Base-by-base conservation (phyloP, 352 stramenopile genomes). In the Globisporangium cystogenes region DNA sequence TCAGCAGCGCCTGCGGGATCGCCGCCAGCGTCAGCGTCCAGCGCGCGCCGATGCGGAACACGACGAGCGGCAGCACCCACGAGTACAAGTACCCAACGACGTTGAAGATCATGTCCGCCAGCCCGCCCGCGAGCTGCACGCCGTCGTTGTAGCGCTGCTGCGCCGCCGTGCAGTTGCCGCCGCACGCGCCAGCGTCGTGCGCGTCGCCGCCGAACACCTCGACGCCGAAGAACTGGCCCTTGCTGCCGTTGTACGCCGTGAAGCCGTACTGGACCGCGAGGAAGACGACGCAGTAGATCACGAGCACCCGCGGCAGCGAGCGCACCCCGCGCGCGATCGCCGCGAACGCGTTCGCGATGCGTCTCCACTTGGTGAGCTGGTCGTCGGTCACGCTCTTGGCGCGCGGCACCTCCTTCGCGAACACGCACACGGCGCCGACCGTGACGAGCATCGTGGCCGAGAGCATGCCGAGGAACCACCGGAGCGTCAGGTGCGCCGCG, bases 401-500 rank as follows among this genome's bases (percentile, higher is more conserved):
- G 12, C 42, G 52, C 18, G 65, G 41, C 8, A 66, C 67, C 24
- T 90, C 81, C 36, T 69, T 76, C 21, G 74, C 74, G 31, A 86
- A 84, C 14, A 68, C 21, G 37, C 78, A 92, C 14, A 89, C 74
- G 21, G 55, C 51, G 11, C 71, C 61, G 1, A 85, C 72, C 1
- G 69, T 86, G 48, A 62, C 55, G 15, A 86, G 23, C 73, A 93
- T 88, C 5, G 77, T 76, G 16, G 72, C 54, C 4, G 73, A 87
- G 20, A 93, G 67, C 75, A 90, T 88, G 14, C 65, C 68, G 16
- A 90, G 68, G 55, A 90, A 89, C 61, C 68, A 85, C 27, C 61
- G 72, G 26, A 90, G 58, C 35, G 74, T 85, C 15, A 87, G 37
- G 51, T 90, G 74, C 0, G 79, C 79, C 12, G 79, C 72, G 33